Percentiles rank a stretch among this genome's conserved stretches.
These are phyloP conservation scores for Ulmus americana DNA, from an alignment of 331 rosid species.

Conservation along the genomic window DNA sequence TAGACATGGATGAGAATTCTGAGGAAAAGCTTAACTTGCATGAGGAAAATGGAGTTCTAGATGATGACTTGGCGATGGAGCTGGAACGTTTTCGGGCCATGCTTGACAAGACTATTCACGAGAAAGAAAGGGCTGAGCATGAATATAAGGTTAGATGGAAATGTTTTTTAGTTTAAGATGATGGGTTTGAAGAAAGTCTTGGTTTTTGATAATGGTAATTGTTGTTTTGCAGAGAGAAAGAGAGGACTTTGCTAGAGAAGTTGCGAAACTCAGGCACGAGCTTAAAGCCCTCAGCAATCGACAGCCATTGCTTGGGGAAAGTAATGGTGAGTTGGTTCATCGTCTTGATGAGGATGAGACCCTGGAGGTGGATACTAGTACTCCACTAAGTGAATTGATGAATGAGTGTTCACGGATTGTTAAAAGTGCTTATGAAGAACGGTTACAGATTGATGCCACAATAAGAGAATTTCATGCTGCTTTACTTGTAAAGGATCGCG, in stretches of 20 bases:
- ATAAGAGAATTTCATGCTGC: conserved; percentile 37
- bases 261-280: conserved; percentile 42
- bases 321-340: conserved; percentile 17
- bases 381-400: conserved; percentile 36
- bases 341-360: conserved; percentile 15
- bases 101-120: conserved; percentile 30
- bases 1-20: conserved; percentile 23
- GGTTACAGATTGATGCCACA: conserved; percentile 30
- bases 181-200: background rate
- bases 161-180: conserved; percentile 3
- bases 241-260: conserved; percentile 38
- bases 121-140: conserved; percentile 36
- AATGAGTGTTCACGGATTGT: conserved; percentile 52
- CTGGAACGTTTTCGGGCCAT: conserved; percentile 29
- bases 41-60: conserved; percentile 26
- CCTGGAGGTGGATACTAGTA: conserved; percentile 20
- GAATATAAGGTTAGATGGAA: conserved; percentile 41
- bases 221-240: conserved; percentile 53
- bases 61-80: conserved; percentile 23
- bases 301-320: conserved; percentile 13
- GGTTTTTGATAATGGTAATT: conserved; percentile 4
- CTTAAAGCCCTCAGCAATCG: conserved; percentile 46
- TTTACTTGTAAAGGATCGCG: conserved; percentile 50
- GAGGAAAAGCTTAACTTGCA: conserved; percentile 26
- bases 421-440: conserved; percentile 41